Evolutionary conservation across 192 early-diverging fungal genomes (phyloP), one percentile per base, ranked within the genome.

Genomic region (Kappamyces sp.): DNA sequence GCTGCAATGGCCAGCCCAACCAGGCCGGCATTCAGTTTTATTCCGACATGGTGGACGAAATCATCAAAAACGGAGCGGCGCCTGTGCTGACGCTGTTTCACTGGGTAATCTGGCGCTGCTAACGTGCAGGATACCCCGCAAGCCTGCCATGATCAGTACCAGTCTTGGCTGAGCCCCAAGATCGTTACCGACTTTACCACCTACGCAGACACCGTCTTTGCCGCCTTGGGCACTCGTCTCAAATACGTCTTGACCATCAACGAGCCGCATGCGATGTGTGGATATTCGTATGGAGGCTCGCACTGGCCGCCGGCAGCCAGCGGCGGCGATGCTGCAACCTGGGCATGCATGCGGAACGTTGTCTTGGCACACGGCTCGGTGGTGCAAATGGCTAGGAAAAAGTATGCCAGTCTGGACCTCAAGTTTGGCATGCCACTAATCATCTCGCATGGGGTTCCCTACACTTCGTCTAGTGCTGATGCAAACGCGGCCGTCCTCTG

Each of bases 241-340:
- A 43, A 66, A 9, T 72, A 71, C 34, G 60, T 60, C 59, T 42
- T 69, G 49, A 72, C 70, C 11, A 30, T 72, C 47, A 72, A 72
- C 42, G 70, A 72, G 49, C 67, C 70, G 14, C 31, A 49, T 7
- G 63, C 66, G 37, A 65, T 61, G 34, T 69, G 70, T 62, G 57
- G 61, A n/a, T 60, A 46, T 4, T 39, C 47, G 0, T 60, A 34
- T 57, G 58, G 50, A 60, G 5, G 50, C 22, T 15, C 47, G 6
- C 53, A 57, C 12, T 60, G 51, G 58, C 58, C 51, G 7, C 58
- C 47, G 12, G 58, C 40, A 15, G 32, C 38, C 11, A 15, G 1
- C 15, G 29, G 7, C 7, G 5, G 29, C 14, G 55, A 34, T 63
- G 39, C n/a, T 22, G 22, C 22, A 22, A 22, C 14, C 43, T 45